Conservation (phyloP, 2,329 filamentous ascomycete genomes). For the Clarireedia homoeocarpa region DNA sequence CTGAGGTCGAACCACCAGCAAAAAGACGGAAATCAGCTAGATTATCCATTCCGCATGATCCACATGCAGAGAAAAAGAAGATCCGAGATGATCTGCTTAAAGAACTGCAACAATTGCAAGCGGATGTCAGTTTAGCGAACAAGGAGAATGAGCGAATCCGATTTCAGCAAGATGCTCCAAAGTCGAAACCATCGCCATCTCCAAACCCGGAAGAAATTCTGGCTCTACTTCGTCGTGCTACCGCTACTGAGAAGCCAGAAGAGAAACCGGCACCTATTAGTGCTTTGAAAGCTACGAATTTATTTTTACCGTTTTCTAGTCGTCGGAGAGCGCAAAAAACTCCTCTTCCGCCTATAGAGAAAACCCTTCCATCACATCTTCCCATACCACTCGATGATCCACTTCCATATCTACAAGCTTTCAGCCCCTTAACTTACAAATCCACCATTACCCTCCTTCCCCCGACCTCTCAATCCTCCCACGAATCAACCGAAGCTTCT, state of each 20-base stretch:
- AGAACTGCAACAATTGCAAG: constrained; percentile 48
- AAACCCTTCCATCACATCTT: constrained; percentile 51
- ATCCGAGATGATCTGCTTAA: constrained; percentile 44
- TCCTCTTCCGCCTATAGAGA: constrained; percentile 29
- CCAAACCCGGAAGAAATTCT: constrained; percentile 32
- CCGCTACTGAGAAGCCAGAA: constrained; percentile 12
- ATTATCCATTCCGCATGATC: constrained; percentile 23
- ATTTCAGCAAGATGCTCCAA: constrained; percentile 31
- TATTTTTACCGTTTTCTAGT: constrained; percentile 27
- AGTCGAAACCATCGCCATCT: constrained; percentile 34
- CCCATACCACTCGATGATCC: constrained; percentile 56
- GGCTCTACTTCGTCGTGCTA: constrained; percentile 22
- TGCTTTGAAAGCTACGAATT: constrained; percentile 24
- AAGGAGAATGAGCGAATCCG: constrained; percentile 51
- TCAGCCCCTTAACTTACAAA: constrained; percentile 58
- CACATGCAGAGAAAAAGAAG: constrained; percentile 40
- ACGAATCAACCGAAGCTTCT: constrained; percentile 15
- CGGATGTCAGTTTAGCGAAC: constrained; percentile 49
- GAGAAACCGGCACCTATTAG: constrained; percentile 17
- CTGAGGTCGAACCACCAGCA: neutral
- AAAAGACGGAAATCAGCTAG: constrained; percentile 24
- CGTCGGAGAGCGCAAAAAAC: constrained; percentile 21
- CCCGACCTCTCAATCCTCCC: constrained; percentile 11
- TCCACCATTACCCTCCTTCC: constrained; percentile 45
- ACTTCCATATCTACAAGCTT: constrained; percentile 61